Conservation (phyloP, 352 stramenopile genomes). For the Aphanomyces astaci region DNA sequence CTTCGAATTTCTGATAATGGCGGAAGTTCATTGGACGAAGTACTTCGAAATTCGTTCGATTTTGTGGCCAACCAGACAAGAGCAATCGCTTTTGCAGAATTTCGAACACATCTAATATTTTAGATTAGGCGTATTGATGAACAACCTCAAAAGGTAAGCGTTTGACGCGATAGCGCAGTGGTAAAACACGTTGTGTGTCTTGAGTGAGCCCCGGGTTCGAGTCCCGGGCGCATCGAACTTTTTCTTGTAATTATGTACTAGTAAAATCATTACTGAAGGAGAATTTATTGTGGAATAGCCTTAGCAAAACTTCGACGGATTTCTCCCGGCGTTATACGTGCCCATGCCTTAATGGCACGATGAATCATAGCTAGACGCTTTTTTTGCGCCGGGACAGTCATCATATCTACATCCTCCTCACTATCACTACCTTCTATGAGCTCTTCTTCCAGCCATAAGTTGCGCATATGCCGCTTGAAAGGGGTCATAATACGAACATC, state of each 20-base stretch:
- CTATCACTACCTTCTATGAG: neutral
- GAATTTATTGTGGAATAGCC: neutral
- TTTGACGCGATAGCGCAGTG: neutral
- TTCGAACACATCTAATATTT: neutral
- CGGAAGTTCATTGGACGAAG: neutral
- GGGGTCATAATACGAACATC: conserved; percentile 22
- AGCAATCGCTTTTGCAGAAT: neutral
- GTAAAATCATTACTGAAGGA: too few species aligned
- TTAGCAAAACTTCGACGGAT: neutral
- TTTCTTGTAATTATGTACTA: too few species aligned
- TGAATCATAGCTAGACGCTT: neutral
- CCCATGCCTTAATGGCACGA: neutral
- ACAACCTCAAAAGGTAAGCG: neutral
- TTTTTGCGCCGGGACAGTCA: neutral
- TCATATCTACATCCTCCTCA: neutral
- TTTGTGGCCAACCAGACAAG: neutral
- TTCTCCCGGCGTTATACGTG: neutral
- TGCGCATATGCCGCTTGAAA: conserved; percentile 22
- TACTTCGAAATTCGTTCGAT: neutral
- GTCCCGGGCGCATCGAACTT: neutral
- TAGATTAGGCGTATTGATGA: neutral
- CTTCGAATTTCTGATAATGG: neutral
- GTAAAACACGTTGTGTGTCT: too few species aligned
- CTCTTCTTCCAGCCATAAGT: conserved; percentile 15
- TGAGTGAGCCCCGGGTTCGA: too few species aligned